Conservation (phyloP, 2,329 filamentous ascomycete species). For the Fusarium sp. region DNA sequence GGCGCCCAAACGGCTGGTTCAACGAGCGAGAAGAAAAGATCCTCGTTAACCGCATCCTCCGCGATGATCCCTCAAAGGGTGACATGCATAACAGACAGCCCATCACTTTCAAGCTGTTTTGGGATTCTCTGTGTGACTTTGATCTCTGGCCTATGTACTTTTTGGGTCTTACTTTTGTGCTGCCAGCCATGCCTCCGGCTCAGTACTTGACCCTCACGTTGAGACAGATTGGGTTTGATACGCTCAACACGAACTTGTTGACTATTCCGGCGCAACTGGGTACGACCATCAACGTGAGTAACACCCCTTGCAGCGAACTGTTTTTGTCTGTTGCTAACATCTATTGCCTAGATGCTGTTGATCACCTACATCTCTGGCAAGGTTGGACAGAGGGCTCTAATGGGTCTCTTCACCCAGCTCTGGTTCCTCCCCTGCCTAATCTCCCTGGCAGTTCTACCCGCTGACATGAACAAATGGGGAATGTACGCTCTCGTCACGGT, state of each 20-base stretch:
- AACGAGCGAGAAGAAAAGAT: constrained; percentile 59
- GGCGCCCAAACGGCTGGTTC: background rate
- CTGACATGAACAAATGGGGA: background rate
- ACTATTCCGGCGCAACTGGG: background rate
- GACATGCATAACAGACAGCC: constrained; percentile 68
- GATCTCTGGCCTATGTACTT: background rate
- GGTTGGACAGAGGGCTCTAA: background rate
- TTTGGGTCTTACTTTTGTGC: background rate
- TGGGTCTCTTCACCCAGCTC: background rate
- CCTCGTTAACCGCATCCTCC: constrained; percentile 65
- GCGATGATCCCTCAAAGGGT: constrained; percentile 67
- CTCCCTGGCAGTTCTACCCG: background rate
- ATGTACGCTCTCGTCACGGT: background rate
- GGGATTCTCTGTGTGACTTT: constrained; percentile 38
- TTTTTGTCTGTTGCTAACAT: background rate
- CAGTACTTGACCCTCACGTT: background rate
- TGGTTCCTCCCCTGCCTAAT: background rate
- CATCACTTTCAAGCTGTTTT: constrained; percentile 59
- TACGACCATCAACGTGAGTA: background rate
- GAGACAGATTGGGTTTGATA: background rate
- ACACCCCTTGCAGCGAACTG: too few relatives aligned
- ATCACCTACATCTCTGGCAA: background rate
- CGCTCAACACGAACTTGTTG: background rate
- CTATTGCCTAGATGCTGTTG: background rate
- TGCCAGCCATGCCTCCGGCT: background rate